Conservation (phyloP, 208 protist species). For the Naegleria gruberi region DNA sequence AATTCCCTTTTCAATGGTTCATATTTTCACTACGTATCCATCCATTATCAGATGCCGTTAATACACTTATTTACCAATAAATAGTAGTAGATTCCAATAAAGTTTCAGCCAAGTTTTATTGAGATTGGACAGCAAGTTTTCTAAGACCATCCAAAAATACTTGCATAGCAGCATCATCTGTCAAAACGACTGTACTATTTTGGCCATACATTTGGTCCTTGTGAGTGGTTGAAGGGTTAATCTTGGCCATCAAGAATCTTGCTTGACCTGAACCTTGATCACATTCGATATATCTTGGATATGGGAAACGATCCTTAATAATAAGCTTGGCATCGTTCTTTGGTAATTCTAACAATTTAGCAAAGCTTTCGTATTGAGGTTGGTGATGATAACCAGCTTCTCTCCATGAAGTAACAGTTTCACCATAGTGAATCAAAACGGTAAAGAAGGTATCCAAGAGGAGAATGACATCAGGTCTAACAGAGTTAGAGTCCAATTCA, state of each 20-base stretch:
- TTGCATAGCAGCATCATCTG: conserved; percentile 93
- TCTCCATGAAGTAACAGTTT: conserved; percentile 85
- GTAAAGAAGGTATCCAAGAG: conserved; percentile 98
- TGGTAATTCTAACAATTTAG: conserved; percentile 79
- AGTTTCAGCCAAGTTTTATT: background rate
- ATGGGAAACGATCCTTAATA: conserved; percentile 78
- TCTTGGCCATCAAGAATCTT: conserved; percentile 91
- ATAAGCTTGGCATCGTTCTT: conserved; percentile 78
- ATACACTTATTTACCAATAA: too few relatives aligned
- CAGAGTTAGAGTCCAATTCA: conserved; percentile 72
- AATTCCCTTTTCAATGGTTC: too few relatives aligned
- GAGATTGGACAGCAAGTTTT: conserved; percentile 74
- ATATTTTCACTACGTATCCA: too few relatives aligned
- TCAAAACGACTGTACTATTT: conserved; percentile 67
- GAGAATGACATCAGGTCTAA: conserved; percentile 84
- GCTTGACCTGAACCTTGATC: conserved; percentile 87
- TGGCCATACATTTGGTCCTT: conserved; percentile 25
- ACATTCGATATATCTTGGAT: conserved; percentile 88
- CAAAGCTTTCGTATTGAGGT: conserved; percentile 86
- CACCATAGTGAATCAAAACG: conserved; percentile 92
- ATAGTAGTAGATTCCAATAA: background rate
- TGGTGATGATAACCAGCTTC: conserved; percentile 83
- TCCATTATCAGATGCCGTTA: too few relatives aligned
- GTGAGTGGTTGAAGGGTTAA: conserved; percentile 90
- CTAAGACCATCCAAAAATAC: conserved; percentile 94